Evolutionary conservation across 2,329 filamentous ascomycete genomes (phyloP).

Genomic region (Emericellopsis cladophorae): DNA sequence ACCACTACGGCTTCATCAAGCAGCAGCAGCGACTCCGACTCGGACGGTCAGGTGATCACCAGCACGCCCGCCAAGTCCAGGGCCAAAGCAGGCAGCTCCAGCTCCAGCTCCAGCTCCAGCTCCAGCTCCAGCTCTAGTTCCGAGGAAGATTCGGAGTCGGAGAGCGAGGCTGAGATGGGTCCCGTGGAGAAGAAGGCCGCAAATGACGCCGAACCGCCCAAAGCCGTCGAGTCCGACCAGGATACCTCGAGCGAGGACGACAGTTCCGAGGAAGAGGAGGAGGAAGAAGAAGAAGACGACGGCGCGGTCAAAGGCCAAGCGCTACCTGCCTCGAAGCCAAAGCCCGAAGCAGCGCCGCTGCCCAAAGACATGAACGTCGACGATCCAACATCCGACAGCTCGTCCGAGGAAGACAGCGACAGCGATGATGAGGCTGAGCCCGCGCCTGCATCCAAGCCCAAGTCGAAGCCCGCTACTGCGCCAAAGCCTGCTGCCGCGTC

Average conservation of each 20-base stretch:
- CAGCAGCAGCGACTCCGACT: slow-evolving; percentile 4
- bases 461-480: slow-evolving; percentile 4
- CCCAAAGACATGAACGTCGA: slow-evolving; percentile 7
- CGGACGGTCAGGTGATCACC: background rate
- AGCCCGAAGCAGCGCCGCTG: slow-evolving; percentile 1
- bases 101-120: background rate
- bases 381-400: slow-evolving; percentile 8
- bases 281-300: slow-evolving; percentile 11
- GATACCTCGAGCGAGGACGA: slow-evolving; percentile 1
- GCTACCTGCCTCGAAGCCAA: slow-evolving; percentile 4
- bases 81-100: background rate
- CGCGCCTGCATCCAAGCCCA: slow-evolving; percentile 5
- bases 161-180: slow-evolving; percentile 1
- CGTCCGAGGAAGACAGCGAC: slow-evolving; percentile 10
- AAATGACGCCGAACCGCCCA: background rate
- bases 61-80: slow-evolving; percentile 2
- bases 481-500: background rate
- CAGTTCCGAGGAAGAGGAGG: slow-evolving; percentile 4
- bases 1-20: background rate
- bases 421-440: slow-evolving; percentile 9
- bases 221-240: background rate
- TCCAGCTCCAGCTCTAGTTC: background rate
- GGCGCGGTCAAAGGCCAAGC: slow-evolving; percentile 6
- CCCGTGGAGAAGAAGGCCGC: background rate
- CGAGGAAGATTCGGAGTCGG: background rate